These are phyloP conservation scores for Aspergillus cavernicola DNA, from an alignment of 495 filamentous ascomycete species.

Conservation along the genomic window DNA sequence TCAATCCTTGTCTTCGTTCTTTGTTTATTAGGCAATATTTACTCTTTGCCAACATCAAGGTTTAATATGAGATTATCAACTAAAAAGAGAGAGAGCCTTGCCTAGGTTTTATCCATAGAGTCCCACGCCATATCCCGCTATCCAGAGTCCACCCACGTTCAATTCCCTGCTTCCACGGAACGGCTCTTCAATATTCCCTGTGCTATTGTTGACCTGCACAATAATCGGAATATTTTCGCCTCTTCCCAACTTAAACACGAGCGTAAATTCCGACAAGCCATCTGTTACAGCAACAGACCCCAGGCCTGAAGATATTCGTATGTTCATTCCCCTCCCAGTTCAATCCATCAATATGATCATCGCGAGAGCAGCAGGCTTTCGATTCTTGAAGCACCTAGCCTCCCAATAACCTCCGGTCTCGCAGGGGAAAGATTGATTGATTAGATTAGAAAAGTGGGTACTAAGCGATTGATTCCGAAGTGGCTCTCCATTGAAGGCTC, in stretches of 20 bases:
- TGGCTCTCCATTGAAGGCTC: conserved; percentile 5
- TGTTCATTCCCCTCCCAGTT: neutral
- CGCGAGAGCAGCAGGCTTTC: too few species aligned
- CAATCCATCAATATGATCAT: neutral
- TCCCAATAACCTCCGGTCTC: neutral
- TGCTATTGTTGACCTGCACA: conserved; percentile 2
- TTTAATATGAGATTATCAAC: too few species aligned
- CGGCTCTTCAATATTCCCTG: neutral
- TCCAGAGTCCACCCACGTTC: conserved; percentile 1
- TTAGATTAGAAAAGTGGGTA: conserved; percentile 28
- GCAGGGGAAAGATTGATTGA: conserved; percentile 26
- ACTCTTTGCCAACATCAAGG: too few species aligned
- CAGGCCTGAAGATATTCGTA: neutral
- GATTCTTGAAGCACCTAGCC: too few species aligned
- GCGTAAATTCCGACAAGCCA: neutral
- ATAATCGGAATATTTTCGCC: neutral
- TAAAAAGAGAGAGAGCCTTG: too few species aligned
- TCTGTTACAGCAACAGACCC: neutral
- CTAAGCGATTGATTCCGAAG: conserved; percentile 21
- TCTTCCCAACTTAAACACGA: neutral
- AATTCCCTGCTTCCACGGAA: conserved; percentile 3
- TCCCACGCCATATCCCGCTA: neutral
- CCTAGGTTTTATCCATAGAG: neutral
- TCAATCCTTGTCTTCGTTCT: too few species aligned
- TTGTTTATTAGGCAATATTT: too few species aligned